These are phyloP conservation scores for Zasmidium citrigriseum DNA, from an alignment of 2,329 filamentous ascomycete species.

Conservation along the genomic window DNA sequence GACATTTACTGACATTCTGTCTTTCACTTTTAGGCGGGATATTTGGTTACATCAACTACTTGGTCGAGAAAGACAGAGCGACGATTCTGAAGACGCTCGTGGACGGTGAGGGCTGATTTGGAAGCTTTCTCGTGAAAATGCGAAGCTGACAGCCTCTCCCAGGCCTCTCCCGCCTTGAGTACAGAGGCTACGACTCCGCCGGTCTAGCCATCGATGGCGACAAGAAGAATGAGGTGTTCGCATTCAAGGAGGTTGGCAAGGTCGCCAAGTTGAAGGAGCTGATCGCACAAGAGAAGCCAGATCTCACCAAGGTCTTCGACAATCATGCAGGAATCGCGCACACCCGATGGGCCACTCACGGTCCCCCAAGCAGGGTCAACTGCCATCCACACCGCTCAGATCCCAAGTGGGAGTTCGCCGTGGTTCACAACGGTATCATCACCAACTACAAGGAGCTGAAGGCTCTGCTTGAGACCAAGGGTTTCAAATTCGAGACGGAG, in stretches of 20 bases:
- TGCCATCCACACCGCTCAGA: constrained; percentile 99
- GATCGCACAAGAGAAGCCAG: constrained; percentile 78
- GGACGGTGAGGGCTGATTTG: constrained; percentile 72
- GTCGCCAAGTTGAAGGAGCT: constrained; percentile 94
- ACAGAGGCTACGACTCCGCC: constrained; percentile 97
- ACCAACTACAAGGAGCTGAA: constrained; percentile 99
- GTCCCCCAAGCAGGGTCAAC: constrained; percentile 87
- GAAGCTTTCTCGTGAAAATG: not conserved
- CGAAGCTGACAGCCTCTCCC: constrained; percentile 13
- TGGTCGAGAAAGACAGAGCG: constrained; percentile 97
- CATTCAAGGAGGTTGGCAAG: constrained; percentile 99
- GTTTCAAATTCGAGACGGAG: constrained; percentile 98
- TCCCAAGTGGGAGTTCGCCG: constrained; percentile 89
- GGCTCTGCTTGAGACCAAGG: constrained; percentile 88
- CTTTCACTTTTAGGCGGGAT: too few species aligned
- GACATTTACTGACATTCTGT: too few species aligned
- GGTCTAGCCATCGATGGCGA: constrained; percentile 94
- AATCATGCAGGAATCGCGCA: constrained; percentile 98
- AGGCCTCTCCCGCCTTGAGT: constrained; percentile 95
- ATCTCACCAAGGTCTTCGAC: constrained; percentile 91
- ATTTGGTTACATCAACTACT: constrained; percentile 98
- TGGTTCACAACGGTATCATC: constrained; percentile 99
- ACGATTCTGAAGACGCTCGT: constrained; percentile 94
- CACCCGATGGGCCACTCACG: constrained; percentile 98
- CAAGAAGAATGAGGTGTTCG: constrained; percentile 97